These are phyloP conservation scores for Lagerstroemia speciosa DNA, from an alignment of 345 rosid genomes.

Conservation along the genomic window DNA sequence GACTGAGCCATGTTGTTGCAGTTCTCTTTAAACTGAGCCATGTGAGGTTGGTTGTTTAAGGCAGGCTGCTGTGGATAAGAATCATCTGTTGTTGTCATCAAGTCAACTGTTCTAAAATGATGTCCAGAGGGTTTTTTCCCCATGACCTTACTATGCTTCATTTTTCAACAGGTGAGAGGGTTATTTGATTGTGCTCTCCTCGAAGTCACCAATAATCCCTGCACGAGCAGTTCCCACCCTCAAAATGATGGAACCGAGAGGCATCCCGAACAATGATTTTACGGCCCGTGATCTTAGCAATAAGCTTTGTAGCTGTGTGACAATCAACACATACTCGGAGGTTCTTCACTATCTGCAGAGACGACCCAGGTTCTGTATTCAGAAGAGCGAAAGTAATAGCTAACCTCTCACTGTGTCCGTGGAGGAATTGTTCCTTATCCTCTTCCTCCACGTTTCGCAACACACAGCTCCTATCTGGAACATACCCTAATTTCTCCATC, in stretches of 20 bases:
- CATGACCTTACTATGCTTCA: background rate
- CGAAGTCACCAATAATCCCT: background rate
- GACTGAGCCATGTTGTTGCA: background rate
- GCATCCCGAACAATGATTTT: constrained; percentile 9
- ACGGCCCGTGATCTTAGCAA: constrained; percentile 9
- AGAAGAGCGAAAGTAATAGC: constrained; percentile 1
- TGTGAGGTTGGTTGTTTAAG: background rate
- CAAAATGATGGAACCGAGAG: constrained; percentile 12
- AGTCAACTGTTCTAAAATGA: background rate
- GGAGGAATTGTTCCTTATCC: constrained; percentile 10
- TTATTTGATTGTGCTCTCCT: background rate
- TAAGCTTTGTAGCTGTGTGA: constrained; percentile 5
- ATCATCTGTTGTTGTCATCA: background rate
- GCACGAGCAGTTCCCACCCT: constrained; percentile 7
- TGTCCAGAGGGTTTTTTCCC: background rate
- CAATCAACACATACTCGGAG: constrained; percentile 9
- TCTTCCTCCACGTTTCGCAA: constrained; percentile 9
- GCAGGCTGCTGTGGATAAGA: background rate
- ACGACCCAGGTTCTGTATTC: constrained; percentile 7
- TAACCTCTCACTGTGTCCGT: constrained; percentile 10
- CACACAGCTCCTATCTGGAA: constrained; percentile 12
- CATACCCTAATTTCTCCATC: constrained; percentile 7
- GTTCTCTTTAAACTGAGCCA: background rate
- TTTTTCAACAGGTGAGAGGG: background rate
- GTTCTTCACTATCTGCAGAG: constrained; percentile 11